Conservation (phyloP, 1,284 basidiomycete genomes). For the Trichosporon coremiiforme region DNA sequence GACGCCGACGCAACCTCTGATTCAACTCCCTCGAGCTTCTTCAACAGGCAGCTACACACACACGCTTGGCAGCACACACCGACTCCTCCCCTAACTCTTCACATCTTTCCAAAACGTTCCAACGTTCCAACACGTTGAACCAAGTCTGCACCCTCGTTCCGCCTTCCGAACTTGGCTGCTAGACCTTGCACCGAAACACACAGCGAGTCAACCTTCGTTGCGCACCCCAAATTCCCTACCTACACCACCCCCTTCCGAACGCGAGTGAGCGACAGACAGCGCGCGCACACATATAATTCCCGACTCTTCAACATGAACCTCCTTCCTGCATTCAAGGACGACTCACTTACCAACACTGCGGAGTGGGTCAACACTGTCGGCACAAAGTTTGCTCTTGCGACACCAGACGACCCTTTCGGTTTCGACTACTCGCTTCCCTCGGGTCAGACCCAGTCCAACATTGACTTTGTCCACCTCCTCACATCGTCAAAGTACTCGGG, state of each 20-base stretch:
- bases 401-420: conserved; percentile 14
- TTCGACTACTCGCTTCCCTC: conserved; percentile 19
- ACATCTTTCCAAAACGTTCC: neutral
- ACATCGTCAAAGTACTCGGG: conserved; percentile 8
- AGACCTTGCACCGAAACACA: neutral
- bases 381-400: conserved; percentile 25
- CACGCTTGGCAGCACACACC: neutral
- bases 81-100: neutral
- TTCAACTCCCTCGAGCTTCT: conserved; percentile 13
- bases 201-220: conserved; percentile 7
- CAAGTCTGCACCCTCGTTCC: neutral
- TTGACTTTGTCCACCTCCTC: conserved; percentile 18
- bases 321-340: conserved; percentile 26
- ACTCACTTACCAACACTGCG: conserved; percentile 22
- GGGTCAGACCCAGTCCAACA: neutral
- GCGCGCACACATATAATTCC: neutral
- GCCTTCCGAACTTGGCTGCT: neutral
- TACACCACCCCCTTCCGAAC: neutral
- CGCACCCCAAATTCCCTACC: neutral
- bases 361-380: conserved; percentile 22
- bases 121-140: neutral
- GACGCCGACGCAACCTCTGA: conserved; percentile 6
- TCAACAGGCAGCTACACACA: conserved; percentile 11
- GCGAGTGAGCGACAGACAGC: neutral
- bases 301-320: conserved; percentile 20